Conservation (phyloP, 176 grass and related monocot genomes). For the Carex kokanica region DNA sequence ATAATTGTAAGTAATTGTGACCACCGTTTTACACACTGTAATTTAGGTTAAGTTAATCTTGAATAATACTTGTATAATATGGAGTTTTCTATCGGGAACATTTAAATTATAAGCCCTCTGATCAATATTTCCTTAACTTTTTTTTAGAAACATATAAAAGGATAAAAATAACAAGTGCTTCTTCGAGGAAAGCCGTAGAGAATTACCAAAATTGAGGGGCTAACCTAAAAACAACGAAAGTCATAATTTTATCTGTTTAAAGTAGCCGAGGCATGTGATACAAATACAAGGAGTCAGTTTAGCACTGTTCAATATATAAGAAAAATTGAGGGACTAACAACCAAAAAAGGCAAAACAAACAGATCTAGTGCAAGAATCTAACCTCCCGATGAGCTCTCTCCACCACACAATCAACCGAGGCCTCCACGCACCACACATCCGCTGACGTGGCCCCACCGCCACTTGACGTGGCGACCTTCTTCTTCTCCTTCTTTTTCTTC, state of each 20-base stretch:
- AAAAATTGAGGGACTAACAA: not conserved
- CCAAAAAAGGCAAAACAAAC: not conserved
- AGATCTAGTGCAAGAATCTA: not conserved
- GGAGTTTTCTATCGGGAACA: not conserved
- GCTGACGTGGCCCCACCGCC: constrained; percentile 31
- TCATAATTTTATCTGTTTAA: not conserved
- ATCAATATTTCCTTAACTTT: not conserved
- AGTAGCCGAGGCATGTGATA: not conserved
- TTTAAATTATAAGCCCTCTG: not conserved
- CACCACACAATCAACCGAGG: constrained; percentile 86
- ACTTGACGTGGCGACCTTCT: not conserved
- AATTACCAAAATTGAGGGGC: not conserved
- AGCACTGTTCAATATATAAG: constrained; percentile 3
- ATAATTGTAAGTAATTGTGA: not conserved
- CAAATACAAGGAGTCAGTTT: not conserved
- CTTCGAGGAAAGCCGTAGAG: not conserved
- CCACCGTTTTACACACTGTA: not conserved
- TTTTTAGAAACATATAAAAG: not conserved
- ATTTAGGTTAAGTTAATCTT: not conserved
- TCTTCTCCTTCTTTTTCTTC: constrained; percentile 43
- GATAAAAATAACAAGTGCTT: not conserved
- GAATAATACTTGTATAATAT: not conserved
- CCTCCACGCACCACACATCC: constrained; percentile 93
- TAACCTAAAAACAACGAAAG: not conserved
- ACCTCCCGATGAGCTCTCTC: constrained; percentile 73